Evolutionary conservation across 225 moss, liverwort and hornwort genomes (phyloP), one percentile per base, ranked within the genome.

Genomic region (Climacium dendroides): DNA sequence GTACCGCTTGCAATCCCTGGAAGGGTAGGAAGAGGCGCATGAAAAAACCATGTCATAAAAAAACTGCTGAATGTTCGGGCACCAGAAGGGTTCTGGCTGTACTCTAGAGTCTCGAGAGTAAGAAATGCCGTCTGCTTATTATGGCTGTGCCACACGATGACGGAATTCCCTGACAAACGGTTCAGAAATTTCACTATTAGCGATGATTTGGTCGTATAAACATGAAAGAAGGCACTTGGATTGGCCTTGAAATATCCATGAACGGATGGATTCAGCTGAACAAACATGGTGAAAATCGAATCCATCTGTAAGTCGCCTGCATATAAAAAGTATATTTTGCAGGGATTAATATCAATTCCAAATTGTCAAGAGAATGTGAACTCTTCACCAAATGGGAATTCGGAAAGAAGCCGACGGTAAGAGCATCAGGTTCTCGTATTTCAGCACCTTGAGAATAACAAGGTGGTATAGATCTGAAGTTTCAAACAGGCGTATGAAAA

Each of bases 1-100:
- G 73, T 82, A 82, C 87, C 90, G 87, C 85, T 87, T 92, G 89
- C 89, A 88, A 90, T 90, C 90, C 92, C 79, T 82, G 74, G 53
- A 89, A 87, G 43, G 24, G 24, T 73, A 72, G 81, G 90, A 87
- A 85, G 48, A 82, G 92, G 87, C 62, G 79, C 89, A 78, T 77
- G 73, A 73, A 50, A 18, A 45, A 86, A 82, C 66, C 85, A 84
- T 82, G 74, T 67, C 83, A 70, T 54, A 77, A 48, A 72, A 71
- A 66, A 85, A 82, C 83, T 84, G 81, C 87, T 90, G 78, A 90
- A 88, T 86, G 59, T 81, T 81, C 60, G 88, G 86, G 55, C 81
- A 84, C 23, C 76, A 50, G 67, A 83, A 80, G 63, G 86, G 88
- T 61, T 86, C 65, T 29, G 54, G 67, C 72, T 35, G 34, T 59